Evolutionary conservation across 768 basidiomycete genomes (phyloP), one percentile per base, ranked within the genome.

Genomic region (Sarcodon aspratus): DNA sequence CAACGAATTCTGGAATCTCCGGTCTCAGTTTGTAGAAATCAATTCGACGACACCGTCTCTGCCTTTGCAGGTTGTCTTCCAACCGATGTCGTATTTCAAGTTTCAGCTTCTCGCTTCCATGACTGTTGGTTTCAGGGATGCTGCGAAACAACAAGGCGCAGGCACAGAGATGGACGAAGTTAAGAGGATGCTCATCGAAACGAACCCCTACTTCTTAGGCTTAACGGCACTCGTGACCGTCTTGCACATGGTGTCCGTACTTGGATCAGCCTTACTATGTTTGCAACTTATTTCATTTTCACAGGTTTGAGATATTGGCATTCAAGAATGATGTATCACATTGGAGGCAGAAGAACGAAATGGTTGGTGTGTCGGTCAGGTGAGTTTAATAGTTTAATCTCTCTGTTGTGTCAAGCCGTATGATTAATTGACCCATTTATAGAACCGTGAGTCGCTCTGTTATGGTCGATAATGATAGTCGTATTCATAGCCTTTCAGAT

Each of bases 311-410:
- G 68, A 87, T 96, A 79, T 70, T 96, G 49, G 95, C 95, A 11
- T 97, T 98, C 78, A 89, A 87, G 61, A 85, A 80, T 27, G 95
- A 98, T 59, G 89, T 98, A 38, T 80, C 85, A 31, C 95, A 98
- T 62, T 97, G 94, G 94, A 74, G 92, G 36, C 81, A 92, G 59
- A 94, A 82, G 70, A 84, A 93, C 57, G 93, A 98, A 63, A 79
- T 98, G 65, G 85, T 87, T 51, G 96, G 96, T 10, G 94, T 99
- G 11, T 95, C 92, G 47, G 76, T 99, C 54, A 80, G 93, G 86
- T 87, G 55, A 59, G 76, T 56, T 12, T 27, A 27, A 27, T 27
- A 36, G 11, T 54, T 52, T 17, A 48, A 12, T 34, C 45, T 18
- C 32, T 46, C 35, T 57, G 45, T n/a, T 40, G 32, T 33, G 44